phyloP scores from a whole-genome alignment of 2,329 filamentous ascomycete species.

The Colletotrichum navitas region DNA sequence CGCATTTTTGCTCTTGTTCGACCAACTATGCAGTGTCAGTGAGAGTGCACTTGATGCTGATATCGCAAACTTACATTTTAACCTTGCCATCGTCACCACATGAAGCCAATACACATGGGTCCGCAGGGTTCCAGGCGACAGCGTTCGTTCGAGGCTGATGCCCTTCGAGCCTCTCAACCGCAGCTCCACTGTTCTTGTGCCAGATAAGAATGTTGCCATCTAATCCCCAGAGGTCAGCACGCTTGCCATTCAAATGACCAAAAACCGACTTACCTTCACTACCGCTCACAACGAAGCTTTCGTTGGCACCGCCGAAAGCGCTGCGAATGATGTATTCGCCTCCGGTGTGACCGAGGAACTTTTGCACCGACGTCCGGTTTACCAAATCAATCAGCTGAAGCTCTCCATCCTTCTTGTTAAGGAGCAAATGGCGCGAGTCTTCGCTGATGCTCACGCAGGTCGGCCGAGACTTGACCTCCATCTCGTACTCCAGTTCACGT shows the following conservation, averaged over 20 bases:
- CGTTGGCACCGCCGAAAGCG: slow-evolving; percentile 87
- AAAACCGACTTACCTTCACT: slow-evolving; percentile 78
- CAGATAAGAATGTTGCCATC: slow-evolving; percentile 85
- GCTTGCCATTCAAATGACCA: neutral
- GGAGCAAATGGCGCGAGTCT: slow-evolving; percentile 84
- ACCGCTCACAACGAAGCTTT: slow-evolving; percentile 91
- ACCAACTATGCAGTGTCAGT: slow-evolving; percentile 44
- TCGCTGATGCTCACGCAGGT: slow-evolving; percentile 85
- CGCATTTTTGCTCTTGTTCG: slow-evolving; percentile 44
- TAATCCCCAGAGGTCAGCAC: slow-evolving; percentile 44
- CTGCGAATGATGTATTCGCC: slow-evolving; percentile 84
- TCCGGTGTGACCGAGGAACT: slow-evolving; percentile 81
- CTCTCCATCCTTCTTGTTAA: slow-evolving; percentile 83
- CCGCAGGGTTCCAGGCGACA: slow-evolving; percentile 87
- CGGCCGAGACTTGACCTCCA: slow-evolving; percentile 75
- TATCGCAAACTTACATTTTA: slow-evolving; percentile 76
- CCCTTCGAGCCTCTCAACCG: slow-evolving; percentile 81
- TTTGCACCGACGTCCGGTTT: slow-evolving; percentile 77
- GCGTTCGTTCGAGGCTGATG: slow-evolving; percentile 86
- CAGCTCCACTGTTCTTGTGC: slow-evolving; percentile 84
- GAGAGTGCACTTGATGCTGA: neutral
- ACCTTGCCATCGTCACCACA: slow-evolving; percentile 90
- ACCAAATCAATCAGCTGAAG: slow-evolving; percentile 84
- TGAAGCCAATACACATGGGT: slow-evolving; percentile 88
- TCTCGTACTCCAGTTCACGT: slow-evolving; percentile 79